Base-by-base conservation (phyloP, 2,329 filamentous ascomycete species). In the Sporothrix humicola region DNA sequence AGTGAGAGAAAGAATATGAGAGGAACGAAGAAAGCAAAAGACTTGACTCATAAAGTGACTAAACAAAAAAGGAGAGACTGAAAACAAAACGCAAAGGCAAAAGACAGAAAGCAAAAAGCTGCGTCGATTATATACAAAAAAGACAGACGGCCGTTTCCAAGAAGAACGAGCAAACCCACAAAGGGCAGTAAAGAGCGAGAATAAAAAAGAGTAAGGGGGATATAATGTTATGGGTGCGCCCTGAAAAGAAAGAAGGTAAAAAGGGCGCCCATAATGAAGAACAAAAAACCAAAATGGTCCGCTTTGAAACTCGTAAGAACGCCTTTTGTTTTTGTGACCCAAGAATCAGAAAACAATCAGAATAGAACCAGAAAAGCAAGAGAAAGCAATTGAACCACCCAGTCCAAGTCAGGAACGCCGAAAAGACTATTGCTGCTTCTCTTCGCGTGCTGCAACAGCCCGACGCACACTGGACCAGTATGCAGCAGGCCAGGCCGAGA, bases 401-500 rank as follows among this genome's bases (percentile, higher is more conserved):
- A n/a, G 48, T 17, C 71, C 48, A 58, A 37, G 31, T 7, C 31
- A 37, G 31, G 31, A 37, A 37, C 31, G 31, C 31, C 31, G 17
- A 12, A 9, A 72, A 44, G n/a, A 17, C 10, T 23, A 44, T 15
- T 46, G n/a, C 59, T 72, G 68, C 59, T 44, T 26, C 78, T 78
- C 71, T 23, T 83, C 80, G 58, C 79, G 79, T 2, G 76, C 74
- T 12, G 80, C 82, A 72, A 85, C 84, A 17, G 86, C 84, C 78
- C 89, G 89, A 73, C 83, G 85, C 61, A 90, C 83, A 77, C 87
- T 88, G 13, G 86, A 82, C 85, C 88, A 91, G 78, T 91, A 91
- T 17, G 88, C 88, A 70, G 85, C 83, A 0, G 89, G 88, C 89
- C 88, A 91, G 6, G 87, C 80, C 20, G 82, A 84, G 71, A 87